phyloP scores from a whole-genome alignment of 257 asterid species.

The Thymus quinquecostatus region DNA sequence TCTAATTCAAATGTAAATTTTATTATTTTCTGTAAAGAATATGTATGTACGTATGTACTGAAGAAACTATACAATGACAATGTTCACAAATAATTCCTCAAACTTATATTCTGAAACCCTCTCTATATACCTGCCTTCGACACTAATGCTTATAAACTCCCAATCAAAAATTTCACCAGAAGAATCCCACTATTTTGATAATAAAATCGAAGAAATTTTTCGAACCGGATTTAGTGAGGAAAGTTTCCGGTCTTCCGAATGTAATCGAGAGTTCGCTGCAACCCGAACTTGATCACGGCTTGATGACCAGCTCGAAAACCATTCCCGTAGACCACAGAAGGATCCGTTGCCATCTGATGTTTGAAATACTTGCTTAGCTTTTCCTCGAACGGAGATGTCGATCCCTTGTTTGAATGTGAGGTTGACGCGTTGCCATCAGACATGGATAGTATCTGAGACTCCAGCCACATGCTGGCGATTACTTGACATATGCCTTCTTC shows the following conservation, averaged over 20 bases:
- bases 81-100: not conserved
- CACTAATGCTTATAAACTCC: not conserved
- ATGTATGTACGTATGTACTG: not conserved
- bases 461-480: conserved; percentile 90
- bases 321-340: conserved; percentile 82
- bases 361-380: conserved; percentile 78
- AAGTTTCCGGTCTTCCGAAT: conserved; percentile 74
- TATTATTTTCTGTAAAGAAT: conserved; percentile 17
- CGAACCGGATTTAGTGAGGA: conserved; percentile 48
- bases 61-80: conserved; percentile 18
- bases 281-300: conserved; percentile 73
- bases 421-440: conserved; percentile 55
- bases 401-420: conserved; percentile 40
- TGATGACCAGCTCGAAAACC: conserved; percentile 83
- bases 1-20: not conserved
- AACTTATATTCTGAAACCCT: not conserved
- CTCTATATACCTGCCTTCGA: not conserved
- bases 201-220: not conserved
- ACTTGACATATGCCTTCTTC: conserved; percentile 99
- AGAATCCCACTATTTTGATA: not conserved
- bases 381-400: conserved; percentile 72
- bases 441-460: conserved; percentile 63
- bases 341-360: conserved; percentile 88
- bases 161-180: not conserved
- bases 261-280: conserved; percentile 74